phyloP scores from a whole-genome alignment of 2,329 filamentous ascomycete genomes.

The Aspergillus persii region DNA sequence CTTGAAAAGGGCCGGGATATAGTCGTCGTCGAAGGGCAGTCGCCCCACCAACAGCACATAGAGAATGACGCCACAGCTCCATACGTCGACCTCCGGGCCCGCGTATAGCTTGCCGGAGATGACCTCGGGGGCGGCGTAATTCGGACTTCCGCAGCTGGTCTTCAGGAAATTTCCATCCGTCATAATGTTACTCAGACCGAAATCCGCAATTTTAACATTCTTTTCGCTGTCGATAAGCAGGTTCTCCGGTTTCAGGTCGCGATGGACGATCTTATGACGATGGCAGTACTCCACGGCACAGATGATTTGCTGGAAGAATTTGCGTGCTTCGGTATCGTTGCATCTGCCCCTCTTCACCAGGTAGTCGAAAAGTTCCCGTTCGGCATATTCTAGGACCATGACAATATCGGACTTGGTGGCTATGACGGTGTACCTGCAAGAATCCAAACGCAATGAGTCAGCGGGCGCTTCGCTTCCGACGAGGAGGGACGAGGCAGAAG shows the following conservation, averaged over 20 bases:
- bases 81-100: conserved; percentile 95
- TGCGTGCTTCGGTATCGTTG: conserved; percentile 85
- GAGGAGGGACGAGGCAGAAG: not conserved
- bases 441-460: conserved; percentile 12
- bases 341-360: conserved; percentile 92
- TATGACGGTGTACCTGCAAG: conserved; percentile 82
- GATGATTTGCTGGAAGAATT: conserved; percentile 99
- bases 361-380: conserved; percentile 95
- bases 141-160: conserved; percentile 96
- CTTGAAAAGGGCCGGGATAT: conserved; percentile 94
- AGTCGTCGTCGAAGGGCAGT: conserved; percentile 95
- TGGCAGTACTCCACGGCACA: conserved; percentile 99
- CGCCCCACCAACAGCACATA: conserved; percentile 65
- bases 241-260: conserved; percentile 97
- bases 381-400: conserved; percentile 98
- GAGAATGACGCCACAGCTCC: conserved; percentile 63
- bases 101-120: conserved; percentile 98
- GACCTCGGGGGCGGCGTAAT: conserved; percentile 96
- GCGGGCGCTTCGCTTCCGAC: conserved; percentile 4
- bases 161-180: conserved; percentile 98
- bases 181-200: conserved; percentile 99
- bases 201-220: conserved; percentile 99
- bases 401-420: conserved; percentile 93
- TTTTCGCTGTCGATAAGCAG: conserved; percentile 89
- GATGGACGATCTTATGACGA: conserved; percentile 96